Conservation (phyloP, 2,329 filamentous ascomycete genomes). For the Neodidymelliopsis sp. region DNA sequence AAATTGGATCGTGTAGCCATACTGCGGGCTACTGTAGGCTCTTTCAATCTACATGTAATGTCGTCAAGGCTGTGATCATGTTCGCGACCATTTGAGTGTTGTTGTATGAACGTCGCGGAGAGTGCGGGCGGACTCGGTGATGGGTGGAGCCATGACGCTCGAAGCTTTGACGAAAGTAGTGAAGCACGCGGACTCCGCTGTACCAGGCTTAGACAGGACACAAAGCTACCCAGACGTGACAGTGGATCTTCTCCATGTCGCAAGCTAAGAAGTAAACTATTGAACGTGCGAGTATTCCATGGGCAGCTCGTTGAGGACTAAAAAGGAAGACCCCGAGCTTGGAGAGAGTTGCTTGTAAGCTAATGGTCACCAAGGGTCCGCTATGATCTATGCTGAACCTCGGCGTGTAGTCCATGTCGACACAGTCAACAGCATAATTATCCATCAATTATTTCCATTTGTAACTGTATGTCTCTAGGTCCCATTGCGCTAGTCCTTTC, state of each 20-base stretch:
- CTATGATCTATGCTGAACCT: no score
- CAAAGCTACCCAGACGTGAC: not conserved
- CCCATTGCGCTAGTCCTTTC: no score
- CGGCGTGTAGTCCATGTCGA: no score
- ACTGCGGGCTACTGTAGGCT: constrained; percentile 5
- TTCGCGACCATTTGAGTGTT: constrained; percentile 1
- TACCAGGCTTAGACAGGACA: constrained; percentile 13
- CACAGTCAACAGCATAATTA: no score
- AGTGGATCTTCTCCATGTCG: not conserved
- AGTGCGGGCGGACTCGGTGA: constrained; percentile 19
- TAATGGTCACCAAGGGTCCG: no score
- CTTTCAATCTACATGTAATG: constrained; percentile 7
- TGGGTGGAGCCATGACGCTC: constrained; percentile 21
- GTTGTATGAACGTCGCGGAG: constrained; percentile 8
- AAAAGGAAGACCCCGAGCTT: no score
- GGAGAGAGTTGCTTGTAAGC: no score
- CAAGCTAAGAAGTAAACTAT: not conserved
- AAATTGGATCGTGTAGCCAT: constrained; percentile 58
- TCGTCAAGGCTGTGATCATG: constrained; percentile 5
- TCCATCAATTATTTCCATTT: no score
- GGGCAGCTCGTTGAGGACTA: no score
- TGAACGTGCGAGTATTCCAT: no score
- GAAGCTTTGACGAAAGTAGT: constrained; percentile 12
- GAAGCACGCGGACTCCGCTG: constrained; percentile 23
- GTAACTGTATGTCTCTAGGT: no score